Evolutionary conservation across 495 filamentous ascomycete genomes (phyloP), one percentile per base, ranked within the genome.

Genomic region (Tetracladium setigerum): DNA sequence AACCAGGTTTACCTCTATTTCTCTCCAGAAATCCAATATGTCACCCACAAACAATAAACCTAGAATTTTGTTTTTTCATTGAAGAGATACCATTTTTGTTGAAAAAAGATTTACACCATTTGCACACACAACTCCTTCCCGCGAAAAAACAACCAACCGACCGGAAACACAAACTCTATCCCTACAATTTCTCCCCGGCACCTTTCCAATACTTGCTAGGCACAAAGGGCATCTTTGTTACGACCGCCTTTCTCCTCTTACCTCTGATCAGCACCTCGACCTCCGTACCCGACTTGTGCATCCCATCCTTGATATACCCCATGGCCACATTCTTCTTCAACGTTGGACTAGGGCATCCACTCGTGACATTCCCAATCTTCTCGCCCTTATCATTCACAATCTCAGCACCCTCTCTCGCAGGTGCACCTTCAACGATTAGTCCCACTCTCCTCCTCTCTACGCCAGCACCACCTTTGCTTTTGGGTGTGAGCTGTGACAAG

Each of bases 201-300:
- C 47, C 57, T 24, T 56, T 79, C 54, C 74, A 84, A 61, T 94
- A 96, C 68, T 86, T 89, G 53, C 72, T 82, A 44, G 81, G 77
- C 41, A 96, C 77, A 68, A 95, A 98, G 27, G 92, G 94, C 92
- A 98, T 95, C 72, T 89, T 91, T 2, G 78, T 75, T 30, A 97
- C 86, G 9, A 71, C 76, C 0, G 87, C 92, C 71, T 82, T 82
- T 57, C 88, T 79, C 54, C 75, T 67, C 72, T 84, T 88, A 8
- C 90, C 92, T 27, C 92, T 72, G 1, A 98, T 85, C 47, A 86
- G 51, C 10, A 95, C 83, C 14, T 76, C 76, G 1, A 97, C 71
- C 63, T 90, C 81, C 0, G 91, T 96, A 5, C 89, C 94, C 38
- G 78, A 71, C 75, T 94, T 95, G 55, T 95, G 86, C 58, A 83